These are phyloP conservation scores for Dendrostoma leiphaemia DNA, from an alignment of 2,329 filamentous ascomycete genomes.

Conservation along the genomic window DNA sequence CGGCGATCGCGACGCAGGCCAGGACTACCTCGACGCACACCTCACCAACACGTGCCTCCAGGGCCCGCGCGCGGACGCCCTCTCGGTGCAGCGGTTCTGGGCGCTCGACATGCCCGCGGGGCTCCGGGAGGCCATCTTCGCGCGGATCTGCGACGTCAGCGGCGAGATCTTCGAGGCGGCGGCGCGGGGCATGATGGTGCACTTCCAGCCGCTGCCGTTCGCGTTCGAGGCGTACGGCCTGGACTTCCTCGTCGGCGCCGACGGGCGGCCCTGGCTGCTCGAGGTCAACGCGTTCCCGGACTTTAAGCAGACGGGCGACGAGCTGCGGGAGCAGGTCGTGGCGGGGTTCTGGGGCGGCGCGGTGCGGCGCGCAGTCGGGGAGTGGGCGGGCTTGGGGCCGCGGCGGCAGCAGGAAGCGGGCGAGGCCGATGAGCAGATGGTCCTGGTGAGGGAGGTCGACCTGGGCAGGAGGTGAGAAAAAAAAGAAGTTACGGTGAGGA, in stretches of 20 bases:
- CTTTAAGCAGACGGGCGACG: constrained; percentile 84
- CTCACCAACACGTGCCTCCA: constrained; percentile 97
- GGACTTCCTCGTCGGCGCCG: constrained; percentile 78
- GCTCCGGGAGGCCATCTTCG: constrained; percentile 59
- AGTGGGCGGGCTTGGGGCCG: constrained; percentile 63
- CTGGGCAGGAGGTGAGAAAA: constrained; percentile 45
- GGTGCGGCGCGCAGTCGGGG: constrained; percentile 62
- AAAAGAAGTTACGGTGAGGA: too few relatives aligned
- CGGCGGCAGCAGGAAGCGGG: constrained; percentile 25
- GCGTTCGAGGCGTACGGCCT: constrained; percentile 91
- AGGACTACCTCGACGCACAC: constrained; percentile 63
- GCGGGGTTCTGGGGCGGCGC: constrained; percentile 74
- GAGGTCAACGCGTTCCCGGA: constrained; percentile 97
- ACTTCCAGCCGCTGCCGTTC: constrained; percentile 87
- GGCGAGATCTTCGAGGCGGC: constrained; percentile 84
- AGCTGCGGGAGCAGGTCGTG: constrained; percentile 65
- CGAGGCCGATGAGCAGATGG: constrained; percentile 39
- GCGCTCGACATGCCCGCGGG: constrained; percentile 41
- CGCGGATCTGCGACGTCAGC: constrained; percentile 71
- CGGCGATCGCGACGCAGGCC: constrained; percentile 33
- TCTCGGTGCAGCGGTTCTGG: constrained; percentile 75
- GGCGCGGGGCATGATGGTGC: constrained; percentile 76
- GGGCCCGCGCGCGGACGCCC: constrained; percentile 42
- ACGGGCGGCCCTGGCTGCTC: constrained; percentile 68
- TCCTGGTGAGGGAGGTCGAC: constrained; percentile 51